phyloP scores from a whole-genome alignment of 2,329 filamentous ascomycete species.

The Epichloe coenophiala region DNA sequence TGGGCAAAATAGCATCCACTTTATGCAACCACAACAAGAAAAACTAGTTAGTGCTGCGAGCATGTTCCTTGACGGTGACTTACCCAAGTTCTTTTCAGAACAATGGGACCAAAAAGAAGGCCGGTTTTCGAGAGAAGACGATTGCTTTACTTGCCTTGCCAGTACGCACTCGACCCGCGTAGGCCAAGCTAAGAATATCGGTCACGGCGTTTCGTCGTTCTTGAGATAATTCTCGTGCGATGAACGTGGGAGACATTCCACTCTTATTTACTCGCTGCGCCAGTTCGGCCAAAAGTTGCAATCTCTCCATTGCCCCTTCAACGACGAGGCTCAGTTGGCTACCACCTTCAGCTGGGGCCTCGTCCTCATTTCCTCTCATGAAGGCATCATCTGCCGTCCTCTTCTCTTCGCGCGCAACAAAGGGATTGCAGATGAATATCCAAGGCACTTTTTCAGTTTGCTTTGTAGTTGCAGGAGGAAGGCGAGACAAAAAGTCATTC shows the following conservation, averaged over 20 bases:
- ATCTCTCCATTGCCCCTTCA: constrained; percentile 36
- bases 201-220: constrained; percentile 34
- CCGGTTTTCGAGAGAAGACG: background rate
- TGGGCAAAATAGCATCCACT: constrained; percentile 65
- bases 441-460: constrained; percentile 37
- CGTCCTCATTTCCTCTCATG: constrained; percentile 33
- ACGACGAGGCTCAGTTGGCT: constrained; percentile 35
- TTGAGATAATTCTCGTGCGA: constrained; percentile 33
- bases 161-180: constrained; percentile 39
- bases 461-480: constrained; percentile 52
- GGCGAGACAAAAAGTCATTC: constrained; percentile 49
- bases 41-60: background rate
- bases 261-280: constrained; percentile 31
- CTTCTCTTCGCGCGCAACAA: constrained; percentile 25
- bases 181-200: constrained; percentile 49
- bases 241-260: constrained; percentile 19
- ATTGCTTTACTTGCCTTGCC: constrained; percentile 45
- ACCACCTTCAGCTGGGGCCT: constrained; percentile 31
- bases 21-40: background rate
- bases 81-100: no score
- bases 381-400: constrained; percentile 20
- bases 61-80: background rate
- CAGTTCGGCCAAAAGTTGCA: constrained; percentile 32
- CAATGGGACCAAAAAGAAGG: background rate
- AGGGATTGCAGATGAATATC: constrained; percentile 63